Percentiles rank a stretch among this genome's conserved stretches.
phyloP scores from a whole-genome alignment of 768 basidiomycete species.

The Xerocomus brunneocitrinus region DNA sequence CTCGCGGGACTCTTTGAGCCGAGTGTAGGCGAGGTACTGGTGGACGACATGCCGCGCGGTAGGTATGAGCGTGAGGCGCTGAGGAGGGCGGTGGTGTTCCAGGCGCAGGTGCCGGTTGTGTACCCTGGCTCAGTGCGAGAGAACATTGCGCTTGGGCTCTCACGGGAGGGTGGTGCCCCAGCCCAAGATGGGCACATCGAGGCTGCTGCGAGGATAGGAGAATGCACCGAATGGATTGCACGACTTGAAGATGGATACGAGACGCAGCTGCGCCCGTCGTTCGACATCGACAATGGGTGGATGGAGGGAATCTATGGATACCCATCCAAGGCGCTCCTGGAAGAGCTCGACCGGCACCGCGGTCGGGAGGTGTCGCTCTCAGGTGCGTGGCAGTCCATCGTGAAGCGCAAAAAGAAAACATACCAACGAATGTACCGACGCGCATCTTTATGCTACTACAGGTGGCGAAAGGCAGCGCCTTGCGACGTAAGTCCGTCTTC shows the following conservation, averaged over 20 bases:
- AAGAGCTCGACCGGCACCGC: slow-evolving; percentile 20
- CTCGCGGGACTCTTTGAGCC: slow-evolving; percentile 47
- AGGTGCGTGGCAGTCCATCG: slow-evolving; percentile 3
- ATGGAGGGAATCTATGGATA: slow-evolving; percentile 15
- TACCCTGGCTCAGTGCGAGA: slow-evolving; percentile 46
- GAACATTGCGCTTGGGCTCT: slow-evolving; percentile 30
- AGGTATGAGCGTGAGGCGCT: slow-evolving; percentile 38
- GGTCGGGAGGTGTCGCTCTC: slow-evolving; percentile 22
- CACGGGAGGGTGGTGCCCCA: no score
- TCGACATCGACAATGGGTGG: slow-evolving; percentile 19
- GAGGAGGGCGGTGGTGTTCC: slow-evolving; percentile 41
- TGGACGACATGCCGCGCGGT: slow-evolving; percentile 39
- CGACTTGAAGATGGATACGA: slow-evolving; percentile 29
- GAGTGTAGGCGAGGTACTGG: slow-evolving; percentile 38
- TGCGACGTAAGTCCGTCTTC: slow-evolving; percentile 37
- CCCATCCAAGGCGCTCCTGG: slow-evolving; percentile 19
- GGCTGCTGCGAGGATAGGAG: slow-evolving; percentile 32
- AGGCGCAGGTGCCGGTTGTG: slow-evolving; percentile 46
- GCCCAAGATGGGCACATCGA: slow-evolving; percentile 9
- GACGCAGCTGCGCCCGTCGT: slow-evolving; percentile 29
- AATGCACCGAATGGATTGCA: slow-evolving; percentile 30
- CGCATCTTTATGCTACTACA: not conserved
- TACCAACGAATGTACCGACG: not conserved
- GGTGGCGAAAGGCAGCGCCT: slow-evolving; percentile 49
- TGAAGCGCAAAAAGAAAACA: not conserved